Percentiles rank a stretch among this genome's conserved stretches.
phyloP scores from a whole-genome alignment of 2,329 filamentous ascomycete species.

The Byssochlamys sp. region DNA sequence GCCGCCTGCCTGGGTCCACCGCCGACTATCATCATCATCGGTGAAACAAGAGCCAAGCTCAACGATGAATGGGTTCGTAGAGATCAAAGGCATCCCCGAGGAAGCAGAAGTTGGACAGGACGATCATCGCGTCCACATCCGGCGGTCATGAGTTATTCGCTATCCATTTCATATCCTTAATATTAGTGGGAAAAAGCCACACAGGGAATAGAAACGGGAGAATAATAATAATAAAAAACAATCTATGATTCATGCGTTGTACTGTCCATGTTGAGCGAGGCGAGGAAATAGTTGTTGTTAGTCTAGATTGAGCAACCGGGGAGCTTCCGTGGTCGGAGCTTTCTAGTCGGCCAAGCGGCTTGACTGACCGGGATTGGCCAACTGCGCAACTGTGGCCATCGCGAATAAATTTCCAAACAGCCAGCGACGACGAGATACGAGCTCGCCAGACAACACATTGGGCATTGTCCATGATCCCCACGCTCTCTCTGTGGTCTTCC shows the following conservation, averaged over 20 bases:
- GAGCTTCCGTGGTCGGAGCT: not conserved
- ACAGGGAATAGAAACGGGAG: not conserved
- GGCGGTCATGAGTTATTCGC: not conserved
- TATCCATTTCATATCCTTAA: not conserved
- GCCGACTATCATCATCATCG: not conserved
- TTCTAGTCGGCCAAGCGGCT: not conserved
- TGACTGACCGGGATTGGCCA: not conserved
- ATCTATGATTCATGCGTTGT: not conserved
- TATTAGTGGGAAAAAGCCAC: not conserved
- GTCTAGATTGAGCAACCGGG: not conserved
- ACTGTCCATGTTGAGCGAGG: not conserved
- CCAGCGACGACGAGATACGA: not conserved
- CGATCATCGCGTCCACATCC: constrained; percentile 23
- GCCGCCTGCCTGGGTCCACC: constrained; percentile 11
- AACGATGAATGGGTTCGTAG: constrained; percentile 8
- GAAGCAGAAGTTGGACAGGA: constrained; percentile 33
- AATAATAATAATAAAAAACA: not conserved
- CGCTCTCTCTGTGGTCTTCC: constrained; percentile 6
- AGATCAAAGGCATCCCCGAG: constrained; percentile 56
- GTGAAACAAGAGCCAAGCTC: not conserved
- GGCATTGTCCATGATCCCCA: constrained; percentile 1
- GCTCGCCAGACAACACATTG: not conserved
- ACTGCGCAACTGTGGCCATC: constrained; percentile 1
- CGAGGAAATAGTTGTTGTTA: not conserved
- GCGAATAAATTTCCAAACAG: not conserved